Percentiles rank a stretch among this genome's conserved stretches.
Conservation (phyloP, 495 filamentous ascomycete species). For the Penicillium bovifimosum region DNA sequence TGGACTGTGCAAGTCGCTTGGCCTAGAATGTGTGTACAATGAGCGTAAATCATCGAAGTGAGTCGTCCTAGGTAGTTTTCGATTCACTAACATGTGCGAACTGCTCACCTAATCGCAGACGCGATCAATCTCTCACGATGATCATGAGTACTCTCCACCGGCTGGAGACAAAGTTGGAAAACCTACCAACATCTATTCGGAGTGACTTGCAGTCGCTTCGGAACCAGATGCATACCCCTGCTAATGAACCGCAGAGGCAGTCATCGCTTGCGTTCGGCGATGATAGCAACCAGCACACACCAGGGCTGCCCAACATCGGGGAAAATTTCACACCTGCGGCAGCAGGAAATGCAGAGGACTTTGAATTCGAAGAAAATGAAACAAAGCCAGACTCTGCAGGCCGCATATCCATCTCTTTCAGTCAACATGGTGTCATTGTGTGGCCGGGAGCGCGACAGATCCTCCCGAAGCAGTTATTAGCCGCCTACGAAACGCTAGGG, state of each 20-base stretch:
- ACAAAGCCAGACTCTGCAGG: constrained; percentile 28
- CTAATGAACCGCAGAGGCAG: constrained; percentile 11
- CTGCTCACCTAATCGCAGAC: constrained; percentile 19
- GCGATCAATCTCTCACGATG: constrained; percentile 43
- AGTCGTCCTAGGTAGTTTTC: background rate
- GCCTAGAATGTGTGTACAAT: constrained; percentile 47
- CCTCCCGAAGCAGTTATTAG: constrained; percentile 33
- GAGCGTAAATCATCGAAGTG: constrained; percentile 47
- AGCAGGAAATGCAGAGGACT: constrained; percentile 26
- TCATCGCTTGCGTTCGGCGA: constrained; percentile 15
- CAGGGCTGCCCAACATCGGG: constrained; percentile 8
- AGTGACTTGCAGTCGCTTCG: constrained; percentile 32
- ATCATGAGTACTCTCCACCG: constrained; percentile 48
- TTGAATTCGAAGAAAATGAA: constrained; percentile 33
- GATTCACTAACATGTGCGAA: background rate
- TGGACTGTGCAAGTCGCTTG: constrained; percentile 43
- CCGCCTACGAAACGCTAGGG: constrained; percentile 34
- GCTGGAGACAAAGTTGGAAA: constrained; percentile 43
- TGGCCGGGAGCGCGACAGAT: constrained; percentile 40
- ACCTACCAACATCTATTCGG: constrained; percentile 32
- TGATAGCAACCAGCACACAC: constrained; percentile 3
- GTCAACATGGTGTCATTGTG: constrained; percentile 44
- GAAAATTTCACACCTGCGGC: constrained; percentile 28
- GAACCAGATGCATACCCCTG: constrained; percentile 18
- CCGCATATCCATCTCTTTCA: constrained; percentile 43